Percentiles rank a stretch among this genome's conserved stretches.
Evolutionary conservation across 805 yeast species (phyloP).

Genomic region (Myxozyma neglecta): DNA sequence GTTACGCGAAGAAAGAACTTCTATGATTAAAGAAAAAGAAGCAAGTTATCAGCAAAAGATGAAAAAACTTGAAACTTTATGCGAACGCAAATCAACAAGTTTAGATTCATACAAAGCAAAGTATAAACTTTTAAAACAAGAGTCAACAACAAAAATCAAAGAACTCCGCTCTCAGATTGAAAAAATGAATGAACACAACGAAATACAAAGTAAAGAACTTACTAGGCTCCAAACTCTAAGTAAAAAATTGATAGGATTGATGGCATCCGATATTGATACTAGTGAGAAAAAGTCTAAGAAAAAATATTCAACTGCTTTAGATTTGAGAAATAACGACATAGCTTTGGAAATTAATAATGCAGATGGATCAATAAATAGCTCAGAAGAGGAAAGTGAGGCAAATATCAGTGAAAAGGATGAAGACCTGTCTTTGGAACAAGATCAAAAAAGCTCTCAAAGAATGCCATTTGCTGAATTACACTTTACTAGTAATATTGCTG

Average conservation of each 20-base stretch:
- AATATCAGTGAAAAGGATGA: too few relatives aligned
- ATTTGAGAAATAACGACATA: too few relatives aligned
- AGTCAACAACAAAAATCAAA: not conserved
- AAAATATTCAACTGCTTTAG: not conserved
- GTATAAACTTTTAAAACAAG: not conserved
- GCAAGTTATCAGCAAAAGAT: not conserved
- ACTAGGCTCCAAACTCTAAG: conserved; percentile 6
- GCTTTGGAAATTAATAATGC: too few relatives aligned
- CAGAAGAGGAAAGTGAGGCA: too few relatives aligned
- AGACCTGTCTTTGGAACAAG: too few relatives aligned
- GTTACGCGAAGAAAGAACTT: too few relatives aligned
- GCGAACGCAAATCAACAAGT: not conserved
- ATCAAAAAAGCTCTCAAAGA: too few relatives aligned
- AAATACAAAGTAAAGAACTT: not conserved
- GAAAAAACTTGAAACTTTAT: not conserved
- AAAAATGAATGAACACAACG: not conserved
- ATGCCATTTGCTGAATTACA: too few relatives aligned
- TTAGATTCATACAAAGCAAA: not conserved
- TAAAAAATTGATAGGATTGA: conserved; percentile 5
- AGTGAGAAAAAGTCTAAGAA: not conserved
- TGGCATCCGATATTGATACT: conserved; percentile 4
- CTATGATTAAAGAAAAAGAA: too few relatives aligned
- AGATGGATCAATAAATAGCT: too few relatives aligned
- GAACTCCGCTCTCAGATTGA: not conserved
- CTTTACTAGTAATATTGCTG: too few relatives aligned